A percentile compares a stretch with the other conserved stretches of the same genome.
phyloP scores from a whole-genome alignment of 1,284 basidiomycete genomes.

The Cryptococcus amylolentus region DNA sequence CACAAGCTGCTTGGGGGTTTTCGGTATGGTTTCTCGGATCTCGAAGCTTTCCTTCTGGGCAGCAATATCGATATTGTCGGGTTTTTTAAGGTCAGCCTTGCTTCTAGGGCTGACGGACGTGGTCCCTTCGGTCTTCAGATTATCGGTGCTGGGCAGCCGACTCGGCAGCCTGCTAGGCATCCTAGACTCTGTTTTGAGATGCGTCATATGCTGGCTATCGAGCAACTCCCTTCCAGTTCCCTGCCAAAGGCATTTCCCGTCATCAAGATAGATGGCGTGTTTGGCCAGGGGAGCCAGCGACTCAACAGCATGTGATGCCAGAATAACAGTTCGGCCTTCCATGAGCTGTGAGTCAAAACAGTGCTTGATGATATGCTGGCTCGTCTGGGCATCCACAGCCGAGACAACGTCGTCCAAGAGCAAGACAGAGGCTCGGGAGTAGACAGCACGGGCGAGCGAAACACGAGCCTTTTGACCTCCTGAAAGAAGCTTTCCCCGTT shows the following conservation, averaged over 20 bases:
- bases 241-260: slow-evolving; percentile 68
- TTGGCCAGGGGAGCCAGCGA: slow-evolving; percentile 32
- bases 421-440: slow-evolving; percentile 34
- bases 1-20: slow-evolving; percentile 70
- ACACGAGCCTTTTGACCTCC: slow-evolving; percentile 61
- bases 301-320: slow-evolving; percentile 75
- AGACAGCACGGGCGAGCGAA: slow-evolving; percentile 42
- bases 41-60: slow-evolving; percentile 13
- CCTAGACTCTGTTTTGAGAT: slow-evolving; percentile 56
- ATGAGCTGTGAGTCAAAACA: slow-evolving; percentile 78
- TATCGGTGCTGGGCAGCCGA: not conserved
- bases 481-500: slow-evolving; percentile 46
- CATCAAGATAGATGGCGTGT: slow-evolving; percentile 64
- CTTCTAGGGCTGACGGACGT: slow-evolving; percentile 46
- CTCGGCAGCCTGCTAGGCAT: slow-evolving; percentile 3
- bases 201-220: slow-evolving; percentile 61
- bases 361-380: slow-evolving; percentile 71
- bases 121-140: not conserved
- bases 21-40: slow-evolving; percentile 28
- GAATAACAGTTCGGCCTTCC: slow-evolving; percentile 70
- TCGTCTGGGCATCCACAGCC: slow-evolving; percentile 74
- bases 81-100: slow-evolving; percentile 55
- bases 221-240: slow-evolving; percentile 64
- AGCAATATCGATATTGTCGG: slow-evolving; percentile 19
- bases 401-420: slow-evolving; percentile 39